Conservation (phyloP, 2,329 filamentous ascomycete species). For the Alternaria gaisen region DNA sequence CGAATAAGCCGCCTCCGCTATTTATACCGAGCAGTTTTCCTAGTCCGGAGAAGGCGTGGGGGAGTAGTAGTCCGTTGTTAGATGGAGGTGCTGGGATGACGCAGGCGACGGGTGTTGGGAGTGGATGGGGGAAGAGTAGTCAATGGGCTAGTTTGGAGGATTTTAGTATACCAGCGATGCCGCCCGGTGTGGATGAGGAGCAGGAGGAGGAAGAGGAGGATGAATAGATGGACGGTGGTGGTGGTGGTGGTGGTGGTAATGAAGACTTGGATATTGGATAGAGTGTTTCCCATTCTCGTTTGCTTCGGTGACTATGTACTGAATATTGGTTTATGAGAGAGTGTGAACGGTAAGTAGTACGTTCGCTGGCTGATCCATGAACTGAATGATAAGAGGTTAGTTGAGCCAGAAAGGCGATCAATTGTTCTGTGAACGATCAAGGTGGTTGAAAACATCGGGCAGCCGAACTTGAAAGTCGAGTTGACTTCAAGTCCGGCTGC, state of each 20-base stretch:
- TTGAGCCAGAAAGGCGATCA: not conserved
- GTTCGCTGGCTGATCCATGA: not conserved
- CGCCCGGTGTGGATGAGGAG: slow-evolving; percentile 12
- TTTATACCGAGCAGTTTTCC: slow-evolving; percentile 49
- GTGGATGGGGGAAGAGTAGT: slow-evolving; percentile 14
- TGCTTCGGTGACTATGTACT: not conserved
- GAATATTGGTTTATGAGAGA: too few relatives aligned
- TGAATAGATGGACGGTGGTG: slow-evolving; percentile 7
- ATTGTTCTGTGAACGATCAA: not conserved
- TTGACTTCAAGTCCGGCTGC: slow-evolving; percentile 1
- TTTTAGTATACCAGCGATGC: slow-evolving; percentile 46
- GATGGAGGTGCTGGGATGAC: slow-evolving; percentile 9
- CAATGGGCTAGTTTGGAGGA: slow-evolving; percentile 39
- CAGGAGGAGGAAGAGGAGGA: not conserved
- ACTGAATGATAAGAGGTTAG: not conserved
- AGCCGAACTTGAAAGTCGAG: not conserved
- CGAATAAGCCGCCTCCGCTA: slow-evolving; percentile 39
- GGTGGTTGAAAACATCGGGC: not conserved
- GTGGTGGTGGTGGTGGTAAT: not conserved
- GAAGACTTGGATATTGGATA: too few relatives aligned
- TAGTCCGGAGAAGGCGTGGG: slow-evolving; percentile 36
- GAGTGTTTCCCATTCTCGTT: too few relatives aligned
- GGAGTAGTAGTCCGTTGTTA: slow-evolving; percentile 40
- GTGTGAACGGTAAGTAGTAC: too few relatives aligned
- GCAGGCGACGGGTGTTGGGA: slow-evolving; percentile 9